Evolutionary conservation across 768 basidiomycete genomes (phyloP), one percentile per base, ranked within the genome.

Genomic region (Crepidotus variabilis): DNA sequence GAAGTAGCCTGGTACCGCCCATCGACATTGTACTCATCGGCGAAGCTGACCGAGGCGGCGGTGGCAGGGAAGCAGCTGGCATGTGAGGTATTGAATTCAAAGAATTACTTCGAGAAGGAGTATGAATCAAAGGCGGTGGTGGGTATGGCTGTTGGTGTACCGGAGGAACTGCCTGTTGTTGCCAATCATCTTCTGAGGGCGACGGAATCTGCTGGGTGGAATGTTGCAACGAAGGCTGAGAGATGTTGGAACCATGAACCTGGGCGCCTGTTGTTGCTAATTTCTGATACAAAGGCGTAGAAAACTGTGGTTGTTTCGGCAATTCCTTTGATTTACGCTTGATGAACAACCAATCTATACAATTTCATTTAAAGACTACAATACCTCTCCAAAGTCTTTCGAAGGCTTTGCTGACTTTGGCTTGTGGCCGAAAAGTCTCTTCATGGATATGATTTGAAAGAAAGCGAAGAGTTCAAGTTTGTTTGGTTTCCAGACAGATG

Each of bases 361-460:
- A 11, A 45, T 50, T 36, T 9, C 34, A 54, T 20, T 46, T 20
- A 13, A 36, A 55, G 39, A 34, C 35, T 33, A 45, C 59, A 60
- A 20, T 53, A 72, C 72, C 65, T 76, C 71, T 62, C 61, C 66
- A 52, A 59, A 62, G 58, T 68, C 73, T 59, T 65, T 74, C 57
- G 64, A 64, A 53, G 50, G 60, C 45, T 65, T 68, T 8, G 55
- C 59, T 10, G 47, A 56, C 57, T 66, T 71, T 70, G 57, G 63
- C 65, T 63, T 82, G 52, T 78, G 72, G 22, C 74, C 73, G 56
- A 87, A 86, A 45, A 87, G 69, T 71, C 79, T 85, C 74, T 81
- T 85, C 84, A 85, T 86, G 50, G 22, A 24, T 22, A 28, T 34
- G 24, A 51, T 43, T 16, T 43, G 39, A 11, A 43, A 20, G 32